phyloP scores from a whole-genome alignment of 805 yeast genomes.

The Metschnikowia vanudenii region DNA sequence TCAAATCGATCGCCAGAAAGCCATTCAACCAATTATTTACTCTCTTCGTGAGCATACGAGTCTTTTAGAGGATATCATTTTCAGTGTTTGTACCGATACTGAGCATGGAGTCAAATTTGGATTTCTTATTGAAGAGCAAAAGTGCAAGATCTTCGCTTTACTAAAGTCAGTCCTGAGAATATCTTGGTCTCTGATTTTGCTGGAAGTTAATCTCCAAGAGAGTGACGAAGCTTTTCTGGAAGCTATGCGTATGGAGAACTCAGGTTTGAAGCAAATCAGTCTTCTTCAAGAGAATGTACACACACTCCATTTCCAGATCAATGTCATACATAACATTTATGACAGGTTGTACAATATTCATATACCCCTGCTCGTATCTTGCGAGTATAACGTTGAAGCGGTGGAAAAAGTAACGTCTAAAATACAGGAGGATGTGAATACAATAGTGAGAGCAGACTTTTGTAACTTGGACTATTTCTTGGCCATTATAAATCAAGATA shows the following conservation, averaged over 20 bases:
- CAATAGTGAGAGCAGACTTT: constrained; percentile 17
- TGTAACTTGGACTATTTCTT: constrained; percentile 21
- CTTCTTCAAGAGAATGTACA: constrained; percentile 26
- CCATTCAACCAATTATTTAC: constrained; percentile 57
- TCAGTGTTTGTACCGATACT: constrained; percentile 22
- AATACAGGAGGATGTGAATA: constrained; percentile 10
- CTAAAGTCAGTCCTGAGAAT: constrained; percentile 4
- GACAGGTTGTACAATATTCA: constrained; percentile 4
- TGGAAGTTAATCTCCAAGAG: constrained; percentile 22
- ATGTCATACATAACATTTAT: constrained; percentile 7
- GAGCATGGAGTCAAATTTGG: constrained; percentile 41
- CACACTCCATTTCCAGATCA: constrained; percentile 16
- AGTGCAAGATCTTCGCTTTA: constrained; percentile 29
- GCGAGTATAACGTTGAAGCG: constrained; percentile 4
- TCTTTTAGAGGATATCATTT: constrained; percentile 34
- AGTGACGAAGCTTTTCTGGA: constrained; percentile 18
- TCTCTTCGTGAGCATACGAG: constrained; percentile 51
- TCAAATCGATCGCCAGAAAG: constrained; percentile 48
- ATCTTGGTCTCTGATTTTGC: constrained; percentile 14
- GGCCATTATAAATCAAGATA: constrained; percentile 25
- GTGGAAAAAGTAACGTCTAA: neutral
- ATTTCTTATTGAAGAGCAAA: constrained; percentile 39
- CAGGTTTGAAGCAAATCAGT: constrained; percentile 19
- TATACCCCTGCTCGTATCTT: constrained; percentile 6
- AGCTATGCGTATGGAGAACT: neutral